Evolutionary conservation across 75 land plant species (phyloP), one percentile per base, ranked within the genome.

Genomic region (Pinus albicaulis): DNA sequence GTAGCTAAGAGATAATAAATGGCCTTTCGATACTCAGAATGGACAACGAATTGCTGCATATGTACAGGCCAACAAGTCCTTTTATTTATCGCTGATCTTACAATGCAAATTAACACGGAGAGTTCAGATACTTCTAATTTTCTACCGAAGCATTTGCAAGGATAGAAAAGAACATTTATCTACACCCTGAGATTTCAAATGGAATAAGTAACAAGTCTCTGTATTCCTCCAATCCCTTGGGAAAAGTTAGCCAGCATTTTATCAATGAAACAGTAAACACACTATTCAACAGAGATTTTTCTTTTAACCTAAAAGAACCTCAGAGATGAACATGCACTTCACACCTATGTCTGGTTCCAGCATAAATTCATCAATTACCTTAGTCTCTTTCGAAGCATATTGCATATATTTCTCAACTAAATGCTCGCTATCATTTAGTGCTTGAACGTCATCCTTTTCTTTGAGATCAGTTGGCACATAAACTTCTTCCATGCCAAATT

Each of bases 401-500:
- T 70, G 62, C 86, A 84, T 84, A 57, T 76, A 84, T 55, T 77
- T 81, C 72, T 84, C 84, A 44, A 84, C 86, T 44, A 84, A 73
- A 53, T 77, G 76, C 41, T 84, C 79, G 74, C 86, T 81, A 11
- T 84, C 84, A 16, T 71, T 74, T 5, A 81, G 71, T 28, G 84
- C 79, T 55, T 81, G 55, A 58, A 84, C 86, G 61, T 84, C 86
- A 4, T 78, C 77, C 26, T 73, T 61, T 25, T 56, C 84, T 5
- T 20, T 44, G 31, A 22, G 31, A 19, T 71, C 84, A 77, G 76
- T 68, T 3, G 86, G 78, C 19, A 84, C 56, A 58, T 84, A 84
- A 57, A 81, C 84, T 23, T 84, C 86, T 25, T 84, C 86, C 55
- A 84, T 71, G 5, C 84, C 86, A 73, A 84, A 84, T 77, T 81